Base-by-base conservation (phyloP, 257 asterid genomes). In the Cruciata laevipes region DNA sequence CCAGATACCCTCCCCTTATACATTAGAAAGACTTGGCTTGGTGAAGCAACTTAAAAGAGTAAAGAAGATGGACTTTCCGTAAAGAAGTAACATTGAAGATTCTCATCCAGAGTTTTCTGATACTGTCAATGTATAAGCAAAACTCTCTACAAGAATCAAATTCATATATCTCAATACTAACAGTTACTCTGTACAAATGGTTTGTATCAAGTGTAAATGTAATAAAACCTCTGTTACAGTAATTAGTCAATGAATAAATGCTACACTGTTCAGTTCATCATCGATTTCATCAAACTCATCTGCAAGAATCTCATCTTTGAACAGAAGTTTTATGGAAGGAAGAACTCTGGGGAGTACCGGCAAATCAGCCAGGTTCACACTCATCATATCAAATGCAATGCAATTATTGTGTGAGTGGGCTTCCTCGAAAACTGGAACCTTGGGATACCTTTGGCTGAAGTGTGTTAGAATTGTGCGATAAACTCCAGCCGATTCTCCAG, bases 391-490 rank as follows among this genome's bases (percentile, higher is more conserved):
- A 20, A 94, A 94, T 3, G 95, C 99, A 71, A 94, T 80, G 86
- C 96, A 83, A 0, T 96, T 88, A 21, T 90, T 90, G 68, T 90
- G 87, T 87, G 80, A 83, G 75, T 84, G 91, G n/a, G 70, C 33
- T 57, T 88, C 91, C 24, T 88, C 96, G 32, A 94, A 81, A 47
- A 88, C 93, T 14, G 97, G 99, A 61, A 94, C 84, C 77, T 94
- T 94, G 3, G 99, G 97, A 75, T 94, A 94, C 74, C 99, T 80
- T 76, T 94, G 99, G 85, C 98, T 92, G 81, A 92, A 92, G 68
- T 92, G 99, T 14, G 99, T 90, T 3, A 90, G 95, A 44, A 94
- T 88, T 14, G 89, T 72, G 0, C 96, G 88, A 65, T 94, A 94
- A 2, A 76, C 97, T 14, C 95, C 96, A 1, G 97, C 97, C 1